Evolutionary conservation across 2,329 filamentous ascomycete species (phyloP).

Genomic region (Xylaria arbuscula): DNA sequence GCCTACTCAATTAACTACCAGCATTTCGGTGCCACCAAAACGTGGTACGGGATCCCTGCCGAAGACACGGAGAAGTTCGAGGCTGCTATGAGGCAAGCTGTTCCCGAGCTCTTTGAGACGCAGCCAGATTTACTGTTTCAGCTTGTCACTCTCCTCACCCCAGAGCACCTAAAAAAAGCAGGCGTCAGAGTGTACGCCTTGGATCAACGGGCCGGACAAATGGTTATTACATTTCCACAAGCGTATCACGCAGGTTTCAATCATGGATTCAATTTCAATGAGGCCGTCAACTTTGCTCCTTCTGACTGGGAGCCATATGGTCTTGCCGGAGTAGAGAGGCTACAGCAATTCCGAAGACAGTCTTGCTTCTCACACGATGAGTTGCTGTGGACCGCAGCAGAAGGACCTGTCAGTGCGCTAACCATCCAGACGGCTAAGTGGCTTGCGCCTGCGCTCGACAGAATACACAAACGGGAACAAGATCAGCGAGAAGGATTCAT

Average conservation of each 20-base stretch:
- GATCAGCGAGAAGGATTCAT: slow-evolving; percentile 75
- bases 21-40: slow-evolving; percentile 97
- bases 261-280: slow-evolving; percentile 98
- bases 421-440: slow-evolving; percentile 93
- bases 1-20: slow-evolving; percentile 98
- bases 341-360: slow-evolving; percentile 88
- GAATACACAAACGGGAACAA: slow-evolving; percentile 80
- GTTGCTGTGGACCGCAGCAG: slow-evolving; percentile 87
- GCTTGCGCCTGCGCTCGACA: slow-evolving; percentile 86
- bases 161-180: slow-evolving; percentile 91
- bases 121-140: slow-evolving; percentile 97
- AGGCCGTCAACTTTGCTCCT: slow-evolving; percentile 97
- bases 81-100: slow-evolving; percentile 91
- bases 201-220: slow-evolving; percentile 95
- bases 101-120: slow-evolving; percentile 95
- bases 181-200: slow-evolving; percentile 93
- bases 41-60: slow-evolving; percentile 97
- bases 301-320: slow-evolving; percentile 95
- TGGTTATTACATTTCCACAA: slow-evolving; percentile 96
- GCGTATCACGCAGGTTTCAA: slow-evolving; percentile 99
- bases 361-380: slow-evolving; percentile 99
- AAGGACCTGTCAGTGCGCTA: slow-evolving; percentile 74
- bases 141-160: slow-evolving; percentile 93
- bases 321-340: slow-evolving; percentile 82
- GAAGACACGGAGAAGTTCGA: slow-evolving; percentile 96